These are phyloP conservation scores for Aureococcus anophagefferens DNA, from an alignment of 108 stramenopile genomes.

Conservation along the genomic window DNA sequence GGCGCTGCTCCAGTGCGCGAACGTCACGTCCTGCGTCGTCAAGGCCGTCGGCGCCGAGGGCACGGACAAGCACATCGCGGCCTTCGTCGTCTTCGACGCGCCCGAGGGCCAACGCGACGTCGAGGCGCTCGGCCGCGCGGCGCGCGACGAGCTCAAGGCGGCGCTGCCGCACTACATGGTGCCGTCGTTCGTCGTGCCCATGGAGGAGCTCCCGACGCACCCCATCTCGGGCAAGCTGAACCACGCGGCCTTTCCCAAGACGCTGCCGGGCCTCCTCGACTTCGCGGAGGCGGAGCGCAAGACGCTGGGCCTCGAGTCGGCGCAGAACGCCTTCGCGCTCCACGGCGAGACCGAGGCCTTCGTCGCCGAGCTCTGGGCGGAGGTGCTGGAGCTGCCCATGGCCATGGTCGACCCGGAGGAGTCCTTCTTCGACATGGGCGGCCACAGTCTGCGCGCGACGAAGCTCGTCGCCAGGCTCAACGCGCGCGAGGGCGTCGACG, in stretches of 20 bases:
- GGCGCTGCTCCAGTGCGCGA: neutral
- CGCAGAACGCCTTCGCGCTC: constrained; percentile 5
- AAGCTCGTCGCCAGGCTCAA: constrained; percentile 15
- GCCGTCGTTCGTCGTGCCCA: constrained; percentile 27
- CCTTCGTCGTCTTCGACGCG: constrained; percentile 18
- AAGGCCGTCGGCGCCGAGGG: constrained; percentile 33
- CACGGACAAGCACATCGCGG: constrained; percentile 37
- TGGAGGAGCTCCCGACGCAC: constrained; percentile 36
- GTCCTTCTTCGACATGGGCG: constrained; percentile 36
- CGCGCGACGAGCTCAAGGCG: too few species aligned
- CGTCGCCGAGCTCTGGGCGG: constrained; percentile 22
- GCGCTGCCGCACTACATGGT: constrained; percentile 36
- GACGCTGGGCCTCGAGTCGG: neutral
- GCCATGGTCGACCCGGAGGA: constrained; percentile 19
- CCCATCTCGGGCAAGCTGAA: constrained; percentile 28
- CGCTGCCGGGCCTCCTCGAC: neutral
- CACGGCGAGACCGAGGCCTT: neutral
- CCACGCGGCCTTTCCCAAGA: constrained; percentile 19
- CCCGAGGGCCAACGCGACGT: too few species aligned
- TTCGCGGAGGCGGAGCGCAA: neutral
- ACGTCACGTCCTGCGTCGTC: constrained; percentile 28
- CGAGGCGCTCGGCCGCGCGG: too few species aligned
- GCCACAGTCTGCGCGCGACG: constrained; percentile 32
- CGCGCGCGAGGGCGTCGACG: constrained; percentile 22
- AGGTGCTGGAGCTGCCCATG: constrained; percentile 17